Base-by-base conservation (phyloP, 768 basidiomycete genomes). In the Tulasnella sp. region DNA sequence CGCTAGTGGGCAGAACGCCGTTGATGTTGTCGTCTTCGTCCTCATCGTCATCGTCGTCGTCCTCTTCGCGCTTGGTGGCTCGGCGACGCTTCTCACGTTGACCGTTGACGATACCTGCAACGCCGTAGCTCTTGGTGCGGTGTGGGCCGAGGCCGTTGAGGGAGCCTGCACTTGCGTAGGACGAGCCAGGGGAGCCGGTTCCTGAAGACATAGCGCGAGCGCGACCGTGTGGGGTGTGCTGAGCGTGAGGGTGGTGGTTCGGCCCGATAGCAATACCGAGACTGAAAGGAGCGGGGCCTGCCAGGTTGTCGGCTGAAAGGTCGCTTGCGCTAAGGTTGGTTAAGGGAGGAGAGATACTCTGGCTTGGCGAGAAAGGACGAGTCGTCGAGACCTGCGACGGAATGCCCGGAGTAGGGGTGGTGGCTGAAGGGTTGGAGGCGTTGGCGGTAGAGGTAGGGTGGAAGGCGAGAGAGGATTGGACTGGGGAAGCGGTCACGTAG, bases 1-100 rank as follows among this genome's bases (percentile, higher is more conserved):
- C 91, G 81, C 87, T 87, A 78, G 83, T 82, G 58, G 86, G 83
- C 76, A 85, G 81, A 40, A 83, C 79, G 78, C 82, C 80, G 31
- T 83, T 79, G 71, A 82, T 82, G 69, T 89, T 89, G 82, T 89
- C 88, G 86, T 93, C 91, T 77, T 91, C 93, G 76, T 90, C 90
- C 78, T 88, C 88, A 19, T 88, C 87, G 45, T 79, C 79, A 37
- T 76, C 76, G 52, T 77, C 75, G 67, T 76, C 75, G 37, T 76
- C 73, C n/a, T 49, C 64, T 64, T 76, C 67, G 39, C 64, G 64
- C 39, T 64, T 67, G 37, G 75, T 29, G 25, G 75, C 67, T 1
- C 75, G 67, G 40, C 75, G 67, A 22, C 67, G 36, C 67, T 76
- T 76, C 67, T 76, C 75, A 15, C 75, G 37, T 68, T 76, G 76